These are phyloP conservation scores for Taphrina populina DNA, from an alignment of 1,139 yeast genomes.

Conservation along the genomic window DNA sequence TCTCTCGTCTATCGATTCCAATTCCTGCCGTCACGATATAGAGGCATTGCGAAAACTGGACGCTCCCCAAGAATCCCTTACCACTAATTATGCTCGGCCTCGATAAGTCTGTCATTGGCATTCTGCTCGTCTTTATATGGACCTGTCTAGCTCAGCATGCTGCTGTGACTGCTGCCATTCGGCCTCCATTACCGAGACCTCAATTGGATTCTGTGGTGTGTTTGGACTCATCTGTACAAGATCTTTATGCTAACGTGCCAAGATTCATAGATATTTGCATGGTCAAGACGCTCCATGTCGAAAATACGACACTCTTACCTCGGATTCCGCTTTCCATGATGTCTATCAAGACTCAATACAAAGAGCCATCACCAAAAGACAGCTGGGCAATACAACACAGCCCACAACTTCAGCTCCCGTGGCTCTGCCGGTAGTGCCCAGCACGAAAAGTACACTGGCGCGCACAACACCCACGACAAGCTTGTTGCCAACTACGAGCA, in stretches of 20 bases:
- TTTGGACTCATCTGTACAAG: background rate
- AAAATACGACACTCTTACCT: background rate
- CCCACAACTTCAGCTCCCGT: background rate
- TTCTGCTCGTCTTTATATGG: background rate
- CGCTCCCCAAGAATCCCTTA: no score
- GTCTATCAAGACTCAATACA: conserved; percentile 1
- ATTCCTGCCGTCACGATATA: no score
- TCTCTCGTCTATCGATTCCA: no score
- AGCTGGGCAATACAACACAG: conserved; percentile 8
- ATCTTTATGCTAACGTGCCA: background rate
- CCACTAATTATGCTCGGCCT: background rate
- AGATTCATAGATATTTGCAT: conserved; percentile 7
- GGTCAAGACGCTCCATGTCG: conserved; percentile 5
- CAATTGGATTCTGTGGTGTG: conserved; percentile 4
- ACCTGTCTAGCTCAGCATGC: conserved; percentile 1
- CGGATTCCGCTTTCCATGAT: background rate
- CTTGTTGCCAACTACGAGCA: background rate
- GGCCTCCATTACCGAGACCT: conserved; percentile 2
- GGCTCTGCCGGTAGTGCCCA: background rate
- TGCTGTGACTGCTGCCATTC: conserved; percentile 3
- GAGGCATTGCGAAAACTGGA: no score
- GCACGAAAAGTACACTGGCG: background rate
- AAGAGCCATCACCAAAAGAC: conserved; percentile 1
- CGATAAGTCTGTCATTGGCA: background rate
- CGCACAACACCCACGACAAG: background rate